Percentiles rank a stretch among this genome's conserved stretches.
phyloP scores from a whole-genome alignment of 129 eudicot species.

The Flaveria brownii region DNA sequence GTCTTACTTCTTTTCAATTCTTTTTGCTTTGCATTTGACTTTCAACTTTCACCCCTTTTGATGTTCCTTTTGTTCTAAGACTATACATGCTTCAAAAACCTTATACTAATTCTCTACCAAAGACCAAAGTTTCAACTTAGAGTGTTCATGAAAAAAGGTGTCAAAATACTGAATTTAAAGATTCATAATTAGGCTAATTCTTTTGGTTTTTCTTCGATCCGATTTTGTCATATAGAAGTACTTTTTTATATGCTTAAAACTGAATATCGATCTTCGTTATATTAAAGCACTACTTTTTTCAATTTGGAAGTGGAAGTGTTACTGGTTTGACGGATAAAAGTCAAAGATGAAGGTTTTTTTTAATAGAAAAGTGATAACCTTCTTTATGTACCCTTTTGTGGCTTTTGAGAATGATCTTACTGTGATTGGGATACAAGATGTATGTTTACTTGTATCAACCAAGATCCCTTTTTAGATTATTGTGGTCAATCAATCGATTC shows the following conservation, averaged over 20 bases:
- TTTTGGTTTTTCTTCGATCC: background rate
- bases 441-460: background rate
- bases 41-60: conserved; percentile 81
- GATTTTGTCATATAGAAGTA: background rate
- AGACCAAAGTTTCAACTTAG: conserved; percentile 8
- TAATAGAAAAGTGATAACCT: background rate
- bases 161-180: conserved; percentile 11
- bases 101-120: conserved; percentile 7
- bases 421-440: conserved; percentile 4
- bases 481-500: background rate
- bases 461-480: conserved; percentile 9
- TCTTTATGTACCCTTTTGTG: background rate
- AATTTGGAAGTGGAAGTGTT: background rate
- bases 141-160: conserved; percentile 14
- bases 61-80: conserved; percentile 35
- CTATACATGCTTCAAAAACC: conserved; percentile 8
- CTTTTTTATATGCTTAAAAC: background rate
- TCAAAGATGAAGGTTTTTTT: conserved; percentile 11
- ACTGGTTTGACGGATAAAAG: conserved; percentile 12
- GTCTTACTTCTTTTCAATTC: conserved; percentile 34
- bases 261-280: background rate
- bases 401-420: conserved; percentile 2
- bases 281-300: background rate
- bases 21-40: conserved; percentile 42
- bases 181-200: background rate